These are phyloP conservation scores for Kwoniella botswanensis DNA, from an alignment of 768 basidiomycete genomes.

Conservation along the genomic window DNA sequence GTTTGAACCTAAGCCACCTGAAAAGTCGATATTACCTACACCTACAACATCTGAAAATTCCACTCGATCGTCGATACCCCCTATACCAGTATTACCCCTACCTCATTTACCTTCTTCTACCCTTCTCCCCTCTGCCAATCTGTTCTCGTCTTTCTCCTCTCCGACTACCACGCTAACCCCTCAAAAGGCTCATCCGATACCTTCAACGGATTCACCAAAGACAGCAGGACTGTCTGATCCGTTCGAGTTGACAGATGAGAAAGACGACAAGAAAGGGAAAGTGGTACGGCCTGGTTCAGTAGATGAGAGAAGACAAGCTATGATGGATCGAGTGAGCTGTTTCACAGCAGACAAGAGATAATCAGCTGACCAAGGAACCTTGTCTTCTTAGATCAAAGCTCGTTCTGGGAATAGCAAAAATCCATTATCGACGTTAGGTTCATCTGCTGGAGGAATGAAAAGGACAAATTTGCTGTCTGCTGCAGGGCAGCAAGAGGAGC, in stretches of 20 bases:
- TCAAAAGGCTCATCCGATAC: conserved; percentile 18
- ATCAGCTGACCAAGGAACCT: too few relatives aligned
- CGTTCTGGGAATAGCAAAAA: conserved; percentile 36
- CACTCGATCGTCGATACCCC: conserved; percentile 40
- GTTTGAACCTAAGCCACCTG: conserved; percentile 2
- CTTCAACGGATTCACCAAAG: conserved; percentile 15
- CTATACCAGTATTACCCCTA: conserved; percentile 46
- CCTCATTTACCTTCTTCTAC: conserved; percentile 46
- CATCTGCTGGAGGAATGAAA: conserved; percentile 24
- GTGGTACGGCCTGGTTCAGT: conserved; percentile 43
- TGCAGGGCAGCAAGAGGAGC: conserved; percentile 49
- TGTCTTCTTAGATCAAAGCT: conserved; percentile 48
- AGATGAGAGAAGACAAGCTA: conserved; percentile 50
- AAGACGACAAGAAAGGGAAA: conserved; percentile 30
- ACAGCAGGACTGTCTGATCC: conserved; percentile 41
- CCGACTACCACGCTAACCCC: conserved; percentile 26
- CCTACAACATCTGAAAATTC: conserved; percentile 35
- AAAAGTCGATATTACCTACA: conserved; percentile 36
- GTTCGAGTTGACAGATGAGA: conserved; percentile 36
- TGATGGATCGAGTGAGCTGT: conserved; percentile 53
- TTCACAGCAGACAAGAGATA: too few relatives aligned
- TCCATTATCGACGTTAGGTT: conserved; percentile 35
- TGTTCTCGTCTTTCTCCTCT: conserved; percentile 29
- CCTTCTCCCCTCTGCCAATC: conserved; percentile 39
- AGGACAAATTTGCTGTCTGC: conserved; percentile 33